A percentile compares a stretch with the other conserved stretches of the same genome.
These are phyloP conservation scores for Calendula officinalis DNA, from an alignment of 129 eudicot species.

Conservation along the genomic window DNA sequence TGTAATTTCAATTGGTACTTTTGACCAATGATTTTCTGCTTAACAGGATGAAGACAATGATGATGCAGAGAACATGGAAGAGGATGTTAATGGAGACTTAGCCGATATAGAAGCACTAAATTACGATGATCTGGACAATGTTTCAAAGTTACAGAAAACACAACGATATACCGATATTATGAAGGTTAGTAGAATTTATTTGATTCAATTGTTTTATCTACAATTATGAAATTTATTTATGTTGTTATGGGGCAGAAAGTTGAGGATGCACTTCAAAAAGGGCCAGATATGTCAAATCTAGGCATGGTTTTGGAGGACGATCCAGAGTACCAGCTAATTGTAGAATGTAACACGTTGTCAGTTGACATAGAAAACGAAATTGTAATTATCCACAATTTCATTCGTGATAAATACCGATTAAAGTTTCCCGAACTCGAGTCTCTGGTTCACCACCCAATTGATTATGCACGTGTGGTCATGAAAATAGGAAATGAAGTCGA, in stretches of 20 bases:
- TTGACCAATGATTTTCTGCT: neutral
- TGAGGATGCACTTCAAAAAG: constrained; percentile 75
- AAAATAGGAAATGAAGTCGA: constrained; percentile 88
- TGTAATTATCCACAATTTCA: constrained; percentile 72
- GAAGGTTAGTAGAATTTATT: constrained; percentile 50
- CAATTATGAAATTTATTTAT: neutral
- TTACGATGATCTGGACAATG: constrained; percentile 79
- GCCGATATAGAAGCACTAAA: constrained; percentile 79
- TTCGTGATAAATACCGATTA: constrained; percentile 82
- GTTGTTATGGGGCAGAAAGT: constrained; percentile 59
- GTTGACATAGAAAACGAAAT: constrained; percentile 95
- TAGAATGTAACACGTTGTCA: constrained; percentile 87
- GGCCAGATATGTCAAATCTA: constrained; percentile 46
- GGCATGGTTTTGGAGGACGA: constrained; percentile 83
- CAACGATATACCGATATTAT: constrained; percentile 70
- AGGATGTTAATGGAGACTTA: constrained; percentile 73
- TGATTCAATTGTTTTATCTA: neutral
- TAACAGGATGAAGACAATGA: constrained; percentile 62
- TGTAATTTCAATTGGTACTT: neutral
- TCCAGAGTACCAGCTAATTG: constrained; percentile 91
- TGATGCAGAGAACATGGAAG: constrained; percentile 72
- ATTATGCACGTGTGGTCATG: constrained; percentile 88
- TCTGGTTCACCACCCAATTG: constrained; percentile 93
- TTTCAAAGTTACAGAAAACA: constrained; percentile 76
- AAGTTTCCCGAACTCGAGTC: constrained; percentile 96